phyloP scores from a whole-genome alignment of 2,329 filamentous ascomycete species.

The Diaporthe citri region DNA sequence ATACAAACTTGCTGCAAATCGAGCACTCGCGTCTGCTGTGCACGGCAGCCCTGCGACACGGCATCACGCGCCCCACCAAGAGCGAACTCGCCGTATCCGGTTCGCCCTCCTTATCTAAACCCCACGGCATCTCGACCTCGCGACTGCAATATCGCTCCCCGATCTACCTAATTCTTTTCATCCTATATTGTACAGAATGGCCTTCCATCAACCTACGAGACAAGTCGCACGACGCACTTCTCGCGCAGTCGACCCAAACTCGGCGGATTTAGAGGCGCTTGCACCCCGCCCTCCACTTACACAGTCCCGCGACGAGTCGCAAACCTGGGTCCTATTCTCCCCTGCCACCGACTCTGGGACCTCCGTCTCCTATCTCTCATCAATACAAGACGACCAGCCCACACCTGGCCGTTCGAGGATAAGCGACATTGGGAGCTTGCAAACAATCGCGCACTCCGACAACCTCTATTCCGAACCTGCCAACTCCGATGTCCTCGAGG shows the following conservation, averaged over 20 bases:
- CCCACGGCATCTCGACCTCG: constrained; percentile 10
- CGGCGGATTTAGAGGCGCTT: constrained; percentile 53
- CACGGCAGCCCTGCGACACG: constrained; percentile 13
- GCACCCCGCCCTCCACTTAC: constrained; percentile 47
- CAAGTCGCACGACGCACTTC: constrained; percentile 63
- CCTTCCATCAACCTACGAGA: constrained; percentile 71
- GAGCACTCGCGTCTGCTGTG: constrained; percentile 20
- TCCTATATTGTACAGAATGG: constrained; percentile 56
- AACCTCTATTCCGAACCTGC: constrained; percentile 38
- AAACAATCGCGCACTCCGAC: constrained; percentile 74
- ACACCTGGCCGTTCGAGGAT: constrained; percentile 78
- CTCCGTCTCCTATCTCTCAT: constrained; percentile 76
- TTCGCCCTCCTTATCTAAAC: constrained; percentile 37
- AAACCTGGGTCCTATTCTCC: constrained; percentile 97
- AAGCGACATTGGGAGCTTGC: constrained; percentile 85
- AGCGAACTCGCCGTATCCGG: constrained; percentile 20
- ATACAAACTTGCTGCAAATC: constrained; percentile 12
- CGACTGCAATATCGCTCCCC: constrained; percentile 2
- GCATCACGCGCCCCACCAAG: constrained; percentile 4
- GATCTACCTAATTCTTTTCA: not conserved
- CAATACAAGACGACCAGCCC: constrained; percentile 74
- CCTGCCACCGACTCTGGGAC: constrained; percentile 72
- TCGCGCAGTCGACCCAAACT: constrained; percentile 52
- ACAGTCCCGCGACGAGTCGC: constrained; percentile 74
- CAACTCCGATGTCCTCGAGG: constrained; percentile 53